These are phyloP conservation scores for Mucuna pruriens DNA, from an alignment of 306 rosid species.

Conservation along the genomic window DNA sequence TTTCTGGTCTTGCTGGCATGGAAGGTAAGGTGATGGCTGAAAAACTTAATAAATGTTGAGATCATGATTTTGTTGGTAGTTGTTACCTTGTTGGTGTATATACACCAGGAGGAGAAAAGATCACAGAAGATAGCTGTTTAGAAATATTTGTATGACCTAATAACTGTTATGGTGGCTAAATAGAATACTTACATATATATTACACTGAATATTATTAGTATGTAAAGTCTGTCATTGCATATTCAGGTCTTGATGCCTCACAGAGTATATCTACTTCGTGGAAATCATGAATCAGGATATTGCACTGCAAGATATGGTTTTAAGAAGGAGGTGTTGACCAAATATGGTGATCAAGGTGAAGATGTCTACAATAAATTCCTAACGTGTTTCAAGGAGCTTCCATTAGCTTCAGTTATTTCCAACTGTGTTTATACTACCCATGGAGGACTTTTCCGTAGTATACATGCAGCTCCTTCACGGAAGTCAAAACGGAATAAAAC, in stretches of 20 bases:
- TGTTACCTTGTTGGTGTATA: constrained; percentile 17
- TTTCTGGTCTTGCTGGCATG: constrained; percentile 80
- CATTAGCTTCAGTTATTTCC: constrained; percentile 82
- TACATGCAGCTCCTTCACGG: constrained; percentile 41
- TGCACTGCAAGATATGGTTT: constrained; percentile 74
- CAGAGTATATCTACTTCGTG: constrained; percentile 88
- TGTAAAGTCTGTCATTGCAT: constrained; percentile 30
- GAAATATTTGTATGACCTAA: constrained; percentile 26
- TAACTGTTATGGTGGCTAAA: constrained; percentile 18
- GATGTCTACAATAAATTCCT: constrained; percentile 70
- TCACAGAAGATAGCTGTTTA: not conserved
- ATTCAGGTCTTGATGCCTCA: constrained; percentile 85
- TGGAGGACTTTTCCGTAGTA: constrained; percentile 90
- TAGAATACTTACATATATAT: constrained; percentile 7
- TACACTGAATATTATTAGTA: not conserved
- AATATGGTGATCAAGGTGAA: constrained; percentile 76
- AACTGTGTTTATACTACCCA: constrained; percentile 79
- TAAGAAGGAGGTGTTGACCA: constrained; percentile 72
- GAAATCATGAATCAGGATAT: constrained; percentile 80
- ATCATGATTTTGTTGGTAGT: not conserved
- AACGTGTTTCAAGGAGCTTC: constrained; percentile 84
- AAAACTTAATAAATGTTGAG: constrained; percentile 16
- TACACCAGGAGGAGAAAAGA: constrained; percentile 14
- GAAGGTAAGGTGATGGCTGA: constrained; percentile 69
- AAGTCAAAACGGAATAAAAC: constrained; percentile 61